phyloP scores from a whole-genome alignment of 257 asterid genomes.

The Solanum microdontum region DNA sequence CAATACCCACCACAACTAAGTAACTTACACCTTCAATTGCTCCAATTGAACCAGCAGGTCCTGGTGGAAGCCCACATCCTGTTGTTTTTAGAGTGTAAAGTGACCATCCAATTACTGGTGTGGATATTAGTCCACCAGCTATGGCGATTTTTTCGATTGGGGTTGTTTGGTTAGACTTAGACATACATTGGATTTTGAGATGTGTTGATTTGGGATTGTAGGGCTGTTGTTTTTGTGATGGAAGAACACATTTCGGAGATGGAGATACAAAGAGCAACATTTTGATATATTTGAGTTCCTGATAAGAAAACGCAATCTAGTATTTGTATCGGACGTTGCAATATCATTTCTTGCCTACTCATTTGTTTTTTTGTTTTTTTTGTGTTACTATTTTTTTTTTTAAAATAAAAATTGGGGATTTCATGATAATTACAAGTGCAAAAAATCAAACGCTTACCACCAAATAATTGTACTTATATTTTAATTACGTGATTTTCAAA shows the following conservation, averaged over 20 bases:
- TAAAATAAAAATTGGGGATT: neutral
- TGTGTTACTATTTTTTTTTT: neutral
- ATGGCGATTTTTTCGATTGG: conserved; percentile 37
- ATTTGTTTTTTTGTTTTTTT: too few species aligned
- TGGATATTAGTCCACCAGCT: conserved; percentile 47
- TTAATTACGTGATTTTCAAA: neutral
- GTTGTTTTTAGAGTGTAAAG: conserved; percentile 80
- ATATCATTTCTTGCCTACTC: too few species aligned
- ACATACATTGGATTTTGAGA: conserved; percentile 22
- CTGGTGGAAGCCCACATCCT: conserved; percentile 93
- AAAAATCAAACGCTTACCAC: neutral
- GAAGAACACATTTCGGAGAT: neutral
- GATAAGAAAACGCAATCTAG: neutral
- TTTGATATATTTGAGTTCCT: neutral
- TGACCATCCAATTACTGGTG: conserved; percentile 85
- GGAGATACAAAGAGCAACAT: conserved; percentile 16
- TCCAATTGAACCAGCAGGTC: conserved; percentile 81
- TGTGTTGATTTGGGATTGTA: neutral
- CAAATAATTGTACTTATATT: neutral
- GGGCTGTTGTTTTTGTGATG: neutral
- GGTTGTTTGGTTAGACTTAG: conserved; percentile 32
- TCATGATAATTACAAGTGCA: too few species aligned
- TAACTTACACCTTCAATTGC: conserved; percentile 92
- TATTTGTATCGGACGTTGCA: neutral
- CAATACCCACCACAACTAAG: conserved; percentile 61